Conservation (phyloP, 148 eudicot species). For the Vaccinium vitisidaea region DNA sequence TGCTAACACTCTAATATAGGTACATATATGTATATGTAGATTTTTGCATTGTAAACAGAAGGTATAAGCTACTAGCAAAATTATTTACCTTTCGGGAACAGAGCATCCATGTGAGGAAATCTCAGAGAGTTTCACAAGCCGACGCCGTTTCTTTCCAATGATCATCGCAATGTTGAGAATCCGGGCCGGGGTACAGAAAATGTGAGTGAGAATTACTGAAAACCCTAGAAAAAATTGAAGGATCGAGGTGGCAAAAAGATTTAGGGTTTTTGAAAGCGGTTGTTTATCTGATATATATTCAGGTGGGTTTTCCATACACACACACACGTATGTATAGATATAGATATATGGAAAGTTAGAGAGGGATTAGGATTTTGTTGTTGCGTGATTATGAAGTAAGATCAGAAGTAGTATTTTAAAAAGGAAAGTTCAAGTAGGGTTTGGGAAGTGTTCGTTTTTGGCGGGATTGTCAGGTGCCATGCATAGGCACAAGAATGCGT, state of each 20-base stretch:
- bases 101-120: neutral
- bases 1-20: neutral
- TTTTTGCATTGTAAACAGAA: neutral
- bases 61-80: neutral
- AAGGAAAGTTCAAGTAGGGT: too few relatives aligned
- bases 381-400: too few relatives aligned
- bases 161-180: neutral
- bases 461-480: too few relatives aligned
- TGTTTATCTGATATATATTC: too few relatives aligned
- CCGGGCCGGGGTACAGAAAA: neutral
- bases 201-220: neutral
- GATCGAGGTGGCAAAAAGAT: neutral
- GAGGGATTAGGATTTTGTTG: too few relatives aligned
- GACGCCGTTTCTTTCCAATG: neutral
- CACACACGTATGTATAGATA: too few relatives aligned
- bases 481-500: too few relatives aligned
- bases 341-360: too few relatives aligned
- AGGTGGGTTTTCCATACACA: too few relatives aligned
- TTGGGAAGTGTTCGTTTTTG: too few relatives aligned
- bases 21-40: neutral
- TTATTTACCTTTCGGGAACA: neutral
- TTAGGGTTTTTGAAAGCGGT: too few relatives aligned
- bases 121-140: neutral
- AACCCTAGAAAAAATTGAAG: neutral
- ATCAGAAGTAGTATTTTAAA: too few relatives aligned